Evolutionary conservation across 2,329 filamentous ascomycete species (phyloP).

Genomic region (Sclerotinia nivalis): DNA sequence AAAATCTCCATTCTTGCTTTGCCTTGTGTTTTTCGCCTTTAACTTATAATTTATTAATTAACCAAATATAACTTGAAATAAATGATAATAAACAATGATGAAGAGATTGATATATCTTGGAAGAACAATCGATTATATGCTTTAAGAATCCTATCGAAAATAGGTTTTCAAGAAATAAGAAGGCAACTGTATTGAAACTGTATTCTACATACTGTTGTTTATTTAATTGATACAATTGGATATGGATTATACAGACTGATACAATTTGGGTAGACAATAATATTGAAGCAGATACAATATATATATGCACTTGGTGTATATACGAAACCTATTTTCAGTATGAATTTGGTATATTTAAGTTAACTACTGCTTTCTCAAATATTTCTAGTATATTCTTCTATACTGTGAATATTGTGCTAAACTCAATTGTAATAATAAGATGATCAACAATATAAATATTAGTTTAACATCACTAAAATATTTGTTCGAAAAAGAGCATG

Average conservation of each 20-base stretch:
- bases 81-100: not conserved
- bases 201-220: not conserved
- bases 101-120: not conserved
- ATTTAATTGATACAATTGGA: not conserved
- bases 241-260: not conserved
- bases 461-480: slow-evolving; percentile 5
- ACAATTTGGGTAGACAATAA: slow-evolving; percentile 10
- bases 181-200: slow-evolving; percentile 9
- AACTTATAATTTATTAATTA: not conserved
- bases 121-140: not conserved
- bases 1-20: slow-evolving; percentile 9
- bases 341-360: not conserved
- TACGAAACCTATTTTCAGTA: slow-evolving; percentile 5
- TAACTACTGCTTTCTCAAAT: not conserved
- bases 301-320: not conserved
- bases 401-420: no score
- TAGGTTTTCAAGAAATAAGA: no score
- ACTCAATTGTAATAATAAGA: not conserved
- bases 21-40: not conserved
- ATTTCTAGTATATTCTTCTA: not conserved
- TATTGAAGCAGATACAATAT: not conserved
- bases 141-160: not conserved
- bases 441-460: not conserved
- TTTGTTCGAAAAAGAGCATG: slow-evolving; percentile 2
- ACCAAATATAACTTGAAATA: not conserved